These are phyloP conservation scores for Calendula officinalis DNA, from an alignment of 129 eudicot species.

Conservation along the genomic window DNA sequence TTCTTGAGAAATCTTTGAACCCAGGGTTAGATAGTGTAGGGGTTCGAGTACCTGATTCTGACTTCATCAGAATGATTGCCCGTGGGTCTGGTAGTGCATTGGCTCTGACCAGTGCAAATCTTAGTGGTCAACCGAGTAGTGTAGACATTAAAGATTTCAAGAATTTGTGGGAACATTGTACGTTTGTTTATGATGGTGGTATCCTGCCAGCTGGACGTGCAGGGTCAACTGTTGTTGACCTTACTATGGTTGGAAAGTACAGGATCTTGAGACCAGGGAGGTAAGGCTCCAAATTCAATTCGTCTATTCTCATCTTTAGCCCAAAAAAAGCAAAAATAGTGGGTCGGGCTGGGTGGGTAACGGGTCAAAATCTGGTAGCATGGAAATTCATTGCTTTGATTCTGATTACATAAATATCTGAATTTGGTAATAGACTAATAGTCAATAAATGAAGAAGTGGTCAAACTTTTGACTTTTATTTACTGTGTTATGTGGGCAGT, in stretches of 20 bases:
- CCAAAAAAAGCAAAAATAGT: neutral
- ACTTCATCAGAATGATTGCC: constrained; percentile 72
- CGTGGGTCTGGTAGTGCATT: constrained; percentile 82
- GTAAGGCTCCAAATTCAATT: constrained; percentile 34
- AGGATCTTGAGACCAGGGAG: constrained; percentile 88
- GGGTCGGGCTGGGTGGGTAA: too few relatives aligned
- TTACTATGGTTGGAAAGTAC: constrained; percentile 60
- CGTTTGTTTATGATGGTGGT: constrained; percentile 77
- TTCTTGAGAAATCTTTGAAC: constrained; percentile 83
- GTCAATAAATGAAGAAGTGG: neutral
- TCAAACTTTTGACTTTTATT: neutral
- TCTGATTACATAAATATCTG: neutral
- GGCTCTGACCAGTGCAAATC: constrained; percentile 98
- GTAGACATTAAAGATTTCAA: constrained; percentile 76
- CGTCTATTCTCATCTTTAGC: neutral
- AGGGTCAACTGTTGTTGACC: constrained; percentile 93
- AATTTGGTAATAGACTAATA: neutral
- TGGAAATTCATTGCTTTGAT: too few relatives aligned
- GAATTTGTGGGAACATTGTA: constrained; percentile 81
- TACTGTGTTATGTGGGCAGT: constrained; percentile 42
- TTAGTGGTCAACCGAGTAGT: constrained; percentile 85
- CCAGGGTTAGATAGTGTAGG: constrained; percentile 86
- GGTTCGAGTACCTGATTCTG: constrained; percentile 81
- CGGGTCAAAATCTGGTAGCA: too few relatives aligned
- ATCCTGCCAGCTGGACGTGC: constrained; percentile 91